A percentile compares a stretch with the other conserved stretches of the same genome.
Conservation (phyloP, 169 alveolate genomes). For the Plasmodium chabaudi region DNA sequence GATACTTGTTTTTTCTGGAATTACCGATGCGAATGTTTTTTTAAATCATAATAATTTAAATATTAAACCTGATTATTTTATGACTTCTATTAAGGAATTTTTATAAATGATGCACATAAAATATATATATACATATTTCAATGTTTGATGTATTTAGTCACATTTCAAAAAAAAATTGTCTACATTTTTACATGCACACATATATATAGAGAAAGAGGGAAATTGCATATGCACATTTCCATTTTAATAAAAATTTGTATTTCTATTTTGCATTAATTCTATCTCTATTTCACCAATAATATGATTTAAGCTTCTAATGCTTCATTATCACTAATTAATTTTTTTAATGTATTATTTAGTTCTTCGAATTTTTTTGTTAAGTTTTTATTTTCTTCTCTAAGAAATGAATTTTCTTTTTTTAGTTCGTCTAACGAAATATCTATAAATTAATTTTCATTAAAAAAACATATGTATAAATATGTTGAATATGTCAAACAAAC, state of each 20-base stretch:
- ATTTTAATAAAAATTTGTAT: not conserved
- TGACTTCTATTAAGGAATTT: constrained; percentile 49
- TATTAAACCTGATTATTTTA: constrained; percentile 59
- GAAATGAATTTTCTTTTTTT: constrained; percentile 53
- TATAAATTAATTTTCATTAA: not conserved
- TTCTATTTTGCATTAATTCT: not conserved
- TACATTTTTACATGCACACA: not conserved
- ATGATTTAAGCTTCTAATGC: not conserved
- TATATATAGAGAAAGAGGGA: not conserved
- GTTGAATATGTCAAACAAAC: too few relatives aligned
- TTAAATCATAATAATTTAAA: constrained; percentile 58
- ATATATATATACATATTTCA: constrained; percentile 2
- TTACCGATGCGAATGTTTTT: constrained; percentile 48
- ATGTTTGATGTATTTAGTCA: not conserved
- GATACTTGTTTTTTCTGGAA: constrained; percentile 47
- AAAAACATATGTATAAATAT: not conserved
- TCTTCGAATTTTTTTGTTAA: constrained; percentile 59
- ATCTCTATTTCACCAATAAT: not conserved
- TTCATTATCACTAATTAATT: constrained; percentile 9
- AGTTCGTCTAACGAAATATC: constrained; percentile 50
- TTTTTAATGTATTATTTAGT: constrained; percentile 55
- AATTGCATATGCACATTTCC: not conserved
- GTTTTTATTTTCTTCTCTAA: constrained; percentile 54
- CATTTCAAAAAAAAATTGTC: not conserved
- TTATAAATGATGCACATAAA: constrained; percentile 9